Evolutionary conservation across 345 rosid genomes (phyloP).

Genomic region (Acer campestre): DNA sequence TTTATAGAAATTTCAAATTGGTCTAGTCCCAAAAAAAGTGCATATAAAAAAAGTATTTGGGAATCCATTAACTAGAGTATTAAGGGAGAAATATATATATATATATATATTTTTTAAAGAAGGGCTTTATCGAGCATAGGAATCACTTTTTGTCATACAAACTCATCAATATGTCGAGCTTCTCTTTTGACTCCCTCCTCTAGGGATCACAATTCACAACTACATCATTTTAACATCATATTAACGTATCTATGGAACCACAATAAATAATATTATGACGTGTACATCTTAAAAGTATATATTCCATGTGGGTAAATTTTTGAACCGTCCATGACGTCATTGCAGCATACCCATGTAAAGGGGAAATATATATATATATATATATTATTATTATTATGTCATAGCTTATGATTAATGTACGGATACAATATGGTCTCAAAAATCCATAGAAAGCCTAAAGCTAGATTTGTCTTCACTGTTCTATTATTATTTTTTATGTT

Average conservation of each 20-base stretch:
- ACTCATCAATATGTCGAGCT: slow-evolving; percentile 37
- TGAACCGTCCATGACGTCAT: too few species aligned
- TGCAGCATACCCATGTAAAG: too few species aligned
- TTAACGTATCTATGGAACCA: neutral
- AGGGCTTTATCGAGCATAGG: slow-evolving; percentile 42
- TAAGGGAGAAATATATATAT: neutral
- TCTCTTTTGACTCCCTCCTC: slow-evolving; percentile 35
- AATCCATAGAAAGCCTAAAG: slow-evolving; percentile 24
- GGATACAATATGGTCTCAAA: slow-evolving; percentile 15
- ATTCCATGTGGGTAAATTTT: too few species aligned
- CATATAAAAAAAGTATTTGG: slow-evolving; percentile 1
- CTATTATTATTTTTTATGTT: slow-evolving; percentile 4
- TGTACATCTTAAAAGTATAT: too few species aligned
- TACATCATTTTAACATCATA: neutral
- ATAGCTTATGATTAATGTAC: slow-evolving; percentile 13
- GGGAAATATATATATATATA: too few species aligned
- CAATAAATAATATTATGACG: too few species aligned
- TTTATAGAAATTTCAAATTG: slow-evolving; percentile 23
- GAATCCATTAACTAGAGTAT: neutral
- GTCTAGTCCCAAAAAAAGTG: slow-evolving; percentile 22
- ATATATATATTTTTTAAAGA: neutral
- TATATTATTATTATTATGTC: neutral
- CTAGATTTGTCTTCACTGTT: slow-evolving; percentile 16
- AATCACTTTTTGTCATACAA: slow-evolving; percentile 25
- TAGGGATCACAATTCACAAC: neutral